Percentiles rank a stretch among this genome's conserved stretches.
Evolutionary conservation across 345 rosid genomes (phyloP).

Genomic region (Eucalyptus globulus): DNA sequence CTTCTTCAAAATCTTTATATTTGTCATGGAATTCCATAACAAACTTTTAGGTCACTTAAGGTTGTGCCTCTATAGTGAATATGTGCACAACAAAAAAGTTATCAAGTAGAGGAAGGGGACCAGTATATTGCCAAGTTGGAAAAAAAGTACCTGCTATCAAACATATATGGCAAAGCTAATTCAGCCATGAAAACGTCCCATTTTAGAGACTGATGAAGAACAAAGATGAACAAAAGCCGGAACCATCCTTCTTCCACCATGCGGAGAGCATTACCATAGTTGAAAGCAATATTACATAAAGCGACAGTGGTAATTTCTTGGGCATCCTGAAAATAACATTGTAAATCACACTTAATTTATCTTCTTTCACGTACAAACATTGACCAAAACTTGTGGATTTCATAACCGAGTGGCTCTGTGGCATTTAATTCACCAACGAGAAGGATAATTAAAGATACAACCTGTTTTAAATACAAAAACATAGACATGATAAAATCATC

Average conservation of each 20-base stretch:
- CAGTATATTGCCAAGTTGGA: not conserved
- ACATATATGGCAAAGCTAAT: slow-evolving; percentile 70
- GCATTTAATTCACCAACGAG: not conserved
- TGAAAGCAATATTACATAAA: slow-evolving; percentile 76
- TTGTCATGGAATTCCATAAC: not conserved
- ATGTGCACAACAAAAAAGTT: not conserved
- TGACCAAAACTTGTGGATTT: not conserved
- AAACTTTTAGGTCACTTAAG: not conserved
- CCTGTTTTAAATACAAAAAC: not conserved
- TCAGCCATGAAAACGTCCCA: slow-evolving; percentile 81
- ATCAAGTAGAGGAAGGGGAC: not conserved
- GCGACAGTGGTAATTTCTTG: slow-evolving; percentile 82
- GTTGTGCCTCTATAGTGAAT: not conserved
- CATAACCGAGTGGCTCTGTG: not conserved
- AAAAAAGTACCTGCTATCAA: slow-evolving; percentile 49
- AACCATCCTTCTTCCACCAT: slow-evolving; percentile 76
- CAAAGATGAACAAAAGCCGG: slow-evolving; percentile 65
- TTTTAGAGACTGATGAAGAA: slow-evolving; percentile 53
- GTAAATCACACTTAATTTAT: not conserved
- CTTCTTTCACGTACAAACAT: not conserved
- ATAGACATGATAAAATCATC: not conserved
- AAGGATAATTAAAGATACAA: not conserved
- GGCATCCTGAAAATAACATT: slow-evolving; percentile 38
- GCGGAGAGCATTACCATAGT: slow-evolving; percentile 51
- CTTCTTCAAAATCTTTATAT: not conserved